Percentiles rank a stretch among this genome's conserved stretches.
Evolutionary conservation across 2,329 filamentous ascomycete genomes (phyloP).

Genomic region (Fusarium tanahbumbuense): DNA sequence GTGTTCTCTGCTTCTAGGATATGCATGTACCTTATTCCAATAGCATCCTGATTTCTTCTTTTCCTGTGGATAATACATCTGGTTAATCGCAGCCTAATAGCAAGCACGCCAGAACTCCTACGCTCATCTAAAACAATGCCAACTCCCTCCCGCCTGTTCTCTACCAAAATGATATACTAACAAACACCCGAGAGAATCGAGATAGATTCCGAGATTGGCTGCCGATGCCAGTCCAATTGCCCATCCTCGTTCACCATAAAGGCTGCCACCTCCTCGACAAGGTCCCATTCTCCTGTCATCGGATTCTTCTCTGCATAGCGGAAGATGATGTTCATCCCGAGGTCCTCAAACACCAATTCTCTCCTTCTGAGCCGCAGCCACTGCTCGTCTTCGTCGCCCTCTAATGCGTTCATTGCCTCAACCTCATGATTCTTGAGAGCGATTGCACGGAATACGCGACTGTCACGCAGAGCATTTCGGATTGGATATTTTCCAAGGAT

Average conservation of each 20-base stretch:
- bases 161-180: background rate
- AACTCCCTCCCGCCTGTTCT: background rate
- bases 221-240: conserved; percentile 50
- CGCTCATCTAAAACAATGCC: conserved; percentile 5
- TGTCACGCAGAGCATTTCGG: conserved; percentile 59
- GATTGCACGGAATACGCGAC: conserved; percentile 55
- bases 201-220: conserved; percentile 51
- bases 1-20: background rate
- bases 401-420: conserved; percentile 49
- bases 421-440: conserved; percentile 53
- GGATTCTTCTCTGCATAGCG: conserved; percentile 51
- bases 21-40: background rate
- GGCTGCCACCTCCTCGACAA: conserved; percentile 54
- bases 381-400: conserved; percentile 52
- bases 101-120: conserved; percentile 26
- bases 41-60: background rate
- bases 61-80: background rate
- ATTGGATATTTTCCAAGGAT: conserved; percentile 57
- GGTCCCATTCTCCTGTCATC: conserved; percentile 50
- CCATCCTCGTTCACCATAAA: conserved; percentile 49
- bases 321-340: conserved; percentile 53
- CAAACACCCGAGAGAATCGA: conserved; percentile 45
- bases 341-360: conserved; percentile 55
- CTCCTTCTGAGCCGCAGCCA: conserved; percentile 54
- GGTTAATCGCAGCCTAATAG: conserved; percentile 18